Evolutionary conservation across 768 basidiomycete species (phyloP).

Genomic region (Tulasnella sp.): DNA sequence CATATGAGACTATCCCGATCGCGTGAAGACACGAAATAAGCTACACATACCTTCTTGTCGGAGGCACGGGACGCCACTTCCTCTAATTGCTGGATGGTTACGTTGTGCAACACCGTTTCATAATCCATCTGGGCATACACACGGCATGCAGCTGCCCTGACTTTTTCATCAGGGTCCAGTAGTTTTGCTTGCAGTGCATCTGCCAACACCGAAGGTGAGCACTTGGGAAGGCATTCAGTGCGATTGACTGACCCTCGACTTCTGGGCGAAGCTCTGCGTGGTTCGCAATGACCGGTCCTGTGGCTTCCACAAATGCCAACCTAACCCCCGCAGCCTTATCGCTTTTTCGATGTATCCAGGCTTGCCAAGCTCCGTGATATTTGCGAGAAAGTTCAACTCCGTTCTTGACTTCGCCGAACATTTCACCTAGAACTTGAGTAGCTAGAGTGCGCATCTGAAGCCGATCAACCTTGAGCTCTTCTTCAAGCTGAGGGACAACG

Average conservation of each 20-base stretch:
- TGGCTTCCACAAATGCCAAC: conserved; percentile 70
- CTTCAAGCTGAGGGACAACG: conserved; percentile 89
- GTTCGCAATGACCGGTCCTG: conserved; percentile 57
- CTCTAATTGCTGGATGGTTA: conserved; percentile 59
- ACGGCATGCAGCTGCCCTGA: conserved; percentile 79
- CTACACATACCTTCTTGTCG: conserved; percentile 73
- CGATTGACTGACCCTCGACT: conserved; percentile 61
- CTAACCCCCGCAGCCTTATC: conserved; percentile 73
- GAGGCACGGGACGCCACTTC: conserved; percentile 64
- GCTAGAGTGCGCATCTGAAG: conserved; percentile 67
- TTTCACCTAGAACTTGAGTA: conserved; percentile 83
- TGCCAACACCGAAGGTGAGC: conserved; percentile 35
- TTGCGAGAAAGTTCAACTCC: conserved; percentile 70
- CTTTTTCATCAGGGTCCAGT: conserved; percentile 84
- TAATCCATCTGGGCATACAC: conserved; percentile 82
- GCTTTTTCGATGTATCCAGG: conserved; percentile 73
- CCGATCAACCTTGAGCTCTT: conserved; percentile 78
- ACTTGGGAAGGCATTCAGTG: not conserved
- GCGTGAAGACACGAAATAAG: not conserved
- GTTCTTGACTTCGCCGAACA: conserved; percentile 72
- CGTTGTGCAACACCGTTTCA: conserved; percentile 82
- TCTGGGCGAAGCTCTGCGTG: conserved; percentile 63
- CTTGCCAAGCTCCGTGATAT: conserved; percentile 79
- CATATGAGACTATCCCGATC: conserved; percentile 30
- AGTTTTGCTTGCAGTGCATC: conserved; percentile 63